Conservation (phyloP, 1,284 basidiomycete genomes). For the Xerocomus amazonicus region DNA sequence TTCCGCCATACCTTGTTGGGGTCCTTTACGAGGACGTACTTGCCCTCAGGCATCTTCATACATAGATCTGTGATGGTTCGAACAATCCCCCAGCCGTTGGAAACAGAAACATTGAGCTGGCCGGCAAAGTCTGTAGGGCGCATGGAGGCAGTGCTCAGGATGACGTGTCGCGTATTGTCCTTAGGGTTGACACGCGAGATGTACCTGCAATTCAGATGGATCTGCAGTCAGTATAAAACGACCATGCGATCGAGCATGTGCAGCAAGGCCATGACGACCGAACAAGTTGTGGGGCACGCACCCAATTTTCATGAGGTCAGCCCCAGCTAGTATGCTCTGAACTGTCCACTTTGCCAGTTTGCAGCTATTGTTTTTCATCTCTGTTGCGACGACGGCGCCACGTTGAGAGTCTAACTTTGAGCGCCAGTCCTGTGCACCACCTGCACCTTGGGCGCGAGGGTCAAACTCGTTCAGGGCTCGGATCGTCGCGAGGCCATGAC, state of each 20-base stretch:
- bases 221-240: conserved; percentile 8
- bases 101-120: conserved; percentile 93
- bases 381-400: conserved; percentile 96
- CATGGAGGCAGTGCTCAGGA: conserved; percentile 92
- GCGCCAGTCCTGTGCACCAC: conserved; percentile 96
- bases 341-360: conserved; percentile 98
- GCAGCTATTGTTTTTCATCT: conserved; percentile 99
- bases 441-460: conserved; percentile 84
- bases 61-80: conserved; percentile 89
- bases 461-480: conserved; percentile 98
- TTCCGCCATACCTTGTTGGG: conserved; percentile 77
- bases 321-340: conserved; percentile 93
- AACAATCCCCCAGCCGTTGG: conserved; percentile 99
- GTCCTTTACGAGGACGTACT: conserved; percentile 93
- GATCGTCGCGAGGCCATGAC: conserved; percentile 86
- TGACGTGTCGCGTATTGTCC: conserved; percentile 93
- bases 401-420: conserved; percentile 94
- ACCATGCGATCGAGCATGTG: conserved; percentile 3
- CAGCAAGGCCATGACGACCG: neutral
- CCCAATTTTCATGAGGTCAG: conserved; percentile 98
- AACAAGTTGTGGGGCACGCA: conserved; percentile 38
- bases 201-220: conserved; percentile 48
- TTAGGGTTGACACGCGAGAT: conserved; percentile 93
- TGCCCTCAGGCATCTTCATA: conserved; percentile 94
- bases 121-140: conserved; percentile 92